phyloP scores from a whole-genome alignment of 371 early-diverging fungal species.

The Apophysomyces variabilis region DNA sequence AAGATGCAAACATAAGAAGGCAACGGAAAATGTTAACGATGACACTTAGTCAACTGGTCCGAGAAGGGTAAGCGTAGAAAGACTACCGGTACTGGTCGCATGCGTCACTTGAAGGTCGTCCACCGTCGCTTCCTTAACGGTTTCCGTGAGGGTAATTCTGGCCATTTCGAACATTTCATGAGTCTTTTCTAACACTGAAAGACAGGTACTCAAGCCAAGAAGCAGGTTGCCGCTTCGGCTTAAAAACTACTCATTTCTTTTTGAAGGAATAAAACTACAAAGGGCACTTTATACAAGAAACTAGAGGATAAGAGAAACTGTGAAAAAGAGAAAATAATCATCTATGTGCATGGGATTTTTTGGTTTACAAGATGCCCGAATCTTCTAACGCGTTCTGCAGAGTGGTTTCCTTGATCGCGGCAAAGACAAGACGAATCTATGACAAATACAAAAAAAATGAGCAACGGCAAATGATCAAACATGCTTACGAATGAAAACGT shows the following conservation, averaged over 20 bases:
- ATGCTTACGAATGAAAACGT: slow-evolving; percentile 24
- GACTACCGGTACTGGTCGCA: slow-evolving; percentile 98
- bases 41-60: slow-evolving; percentile 81
- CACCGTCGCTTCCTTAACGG: slow-evolving; percentile 95
- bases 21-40: background rate
- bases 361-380: slow-evolving; percentile 65
- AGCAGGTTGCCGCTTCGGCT: slow-evolving; percentile 53
- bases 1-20: background rate
- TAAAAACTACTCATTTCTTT: slow-evolving; percentile 26
- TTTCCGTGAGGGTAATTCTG: slow-evolving; percentile 80
- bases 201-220: slow-evolving; percentile 58
- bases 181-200: background rate
- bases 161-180: background rate
- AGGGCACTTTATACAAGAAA: slow-evolving; percentile 10
- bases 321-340: background rate
- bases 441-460: background rate
- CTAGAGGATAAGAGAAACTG: background rate
- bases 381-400: slow-evolving; percentile 72
- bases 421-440: slow-evolving; percentile 69
- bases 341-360: background rate
- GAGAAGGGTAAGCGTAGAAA: slow-evolving; percentile 96
- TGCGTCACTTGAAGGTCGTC: slow-evolving; percentile 93
- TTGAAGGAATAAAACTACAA: slow-evolving; percentile 3
- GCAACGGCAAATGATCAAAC: background rate
- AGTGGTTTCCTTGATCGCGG: slow-evolving; percentile 80